Percentiles rank a stretch among this genome's conserved stretches.
phyloP scores from a whole-genome alignment of 2,329 filamentous ascomycete species.

The Periconia sp. region DNA sequence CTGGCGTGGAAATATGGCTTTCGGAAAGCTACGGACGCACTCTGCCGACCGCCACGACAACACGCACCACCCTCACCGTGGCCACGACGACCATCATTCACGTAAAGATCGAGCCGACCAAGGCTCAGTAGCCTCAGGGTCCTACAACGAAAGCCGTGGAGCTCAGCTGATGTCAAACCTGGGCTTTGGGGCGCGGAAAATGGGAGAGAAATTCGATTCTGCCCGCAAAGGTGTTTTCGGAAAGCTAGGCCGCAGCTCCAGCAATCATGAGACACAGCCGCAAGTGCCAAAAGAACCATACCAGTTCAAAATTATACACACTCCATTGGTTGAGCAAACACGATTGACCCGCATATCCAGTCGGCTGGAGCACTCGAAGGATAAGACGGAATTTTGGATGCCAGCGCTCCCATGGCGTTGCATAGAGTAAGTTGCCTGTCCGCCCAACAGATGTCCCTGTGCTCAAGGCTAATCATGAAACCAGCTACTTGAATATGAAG shows the following conservation, averaged over 20 bases:
- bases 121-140: slow-evolving; percentile 46
- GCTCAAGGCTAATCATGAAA: slow-evolving; percentile 11
- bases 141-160: slow-evolving; percentile 62
- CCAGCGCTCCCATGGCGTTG: slow-evolving; percentile 92
- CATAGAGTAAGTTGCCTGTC: slow-evolving; percentile 70
- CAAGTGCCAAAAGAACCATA: slow-evolving; percentile 76
- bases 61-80: slow-evolving; percentile 29
- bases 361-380: slow-evolving; percentile 79
- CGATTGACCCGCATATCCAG: slow-evolving; percentile 90
- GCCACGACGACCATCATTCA: slow-evolving; percentile 26
- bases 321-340: slow-evolving; percentile 84
- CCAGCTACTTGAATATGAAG: slow-evolving; percentile 83
- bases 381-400: slow-evolving; percentile 99
- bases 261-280: slow-evolving; percentile 68
- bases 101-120: slow-evolving; percentile 36
- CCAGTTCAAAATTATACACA: slow-evolving; percentile 79
- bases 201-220: slow-evolving; percentile 70
- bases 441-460: background rate
- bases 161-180: slow-evolving; percentile 71
- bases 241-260: slow-evolving; percentile 70
- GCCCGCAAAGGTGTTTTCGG: slow-evolving; percentile 82
- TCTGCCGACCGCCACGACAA: slow-evolving; percentile 67
- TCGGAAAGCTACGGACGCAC: slow-evolving; percentile 63
- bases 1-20: slow-evolving; percentile 67
- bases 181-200: slow-evolving; percentile 70